Evolutionary conservation across 2,329 filamentous ascomycete species (phyloP), one percentile per base, ranked within the genome.

Genomic region (Cladophialophora yegresii): DNA sequence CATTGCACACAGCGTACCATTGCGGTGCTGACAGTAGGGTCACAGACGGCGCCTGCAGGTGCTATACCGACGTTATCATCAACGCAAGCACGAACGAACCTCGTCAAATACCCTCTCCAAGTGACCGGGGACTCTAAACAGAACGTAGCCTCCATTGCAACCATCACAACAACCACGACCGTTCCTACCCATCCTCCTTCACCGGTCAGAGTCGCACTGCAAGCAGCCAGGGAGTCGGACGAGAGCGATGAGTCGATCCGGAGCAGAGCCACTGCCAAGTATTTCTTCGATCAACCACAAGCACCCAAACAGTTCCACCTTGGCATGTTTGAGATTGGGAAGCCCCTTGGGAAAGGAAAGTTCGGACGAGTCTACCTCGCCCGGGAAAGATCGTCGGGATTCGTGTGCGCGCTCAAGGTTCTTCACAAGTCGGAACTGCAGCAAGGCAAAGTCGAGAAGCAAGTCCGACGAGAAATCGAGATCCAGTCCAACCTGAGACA

Each of bases 311-410:
- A 92, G 71, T 93, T 93, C 78, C 91, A 96, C 75, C 85, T 96
- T 3, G 90, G 91, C 77, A 96, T 96, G 91, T 96, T 96, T 76
- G 92, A 96, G 77, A 96, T 96, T 69, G 91, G 91, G 45, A 89
- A 91, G 71, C 90, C 91, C 1, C 81, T 96, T 3, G 91, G 91
- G 59, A 95, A 95, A 79, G 91, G 91, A 68, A 96, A 95, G 75
- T 96, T 95, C 73, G 91, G 91, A 1, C 85, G 91, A 53, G 91
- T 96, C 2, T 96, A 96, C 75, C 85, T 96, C 30, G 91, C 90
- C 55, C 89, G 91, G 62, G 91, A 95, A 77, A 86, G 90, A 63
- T 86, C 83, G 51, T 90, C 86, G 28, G 89, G 89, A 67, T 96
- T 93, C 78, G 89, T 96, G 68, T 96, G 91, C 78, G 91, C 90